Evolutionary conservation across 2,329 filamentous ascomycete species (phyloP).

Genomic region (Graphium sp.): DNA sequence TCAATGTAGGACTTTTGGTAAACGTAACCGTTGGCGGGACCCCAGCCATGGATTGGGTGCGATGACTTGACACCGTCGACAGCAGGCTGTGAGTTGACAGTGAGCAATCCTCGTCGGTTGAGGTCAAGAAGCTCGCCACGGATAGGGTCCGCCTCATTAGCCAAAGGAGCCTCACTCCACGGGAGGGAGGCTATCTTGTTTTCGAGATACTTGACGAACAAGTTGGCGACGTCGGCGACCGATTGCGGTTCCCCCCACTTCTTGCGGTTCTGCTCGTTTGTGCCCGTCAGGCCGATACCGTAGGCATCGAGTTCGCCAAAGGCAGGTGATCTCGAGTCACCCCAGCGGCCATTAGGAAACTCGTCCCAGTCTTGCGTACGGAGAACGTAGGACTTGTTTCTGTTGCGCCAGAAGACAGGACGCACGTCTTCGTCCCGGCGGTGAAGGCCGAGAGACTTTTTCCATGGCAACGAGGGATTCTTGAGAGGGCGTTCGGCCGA

Average conservation of each 20-base stretch:
- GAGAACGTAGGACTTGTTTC: conserved; percentile 87
- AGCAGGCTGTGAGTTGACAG: conserved; percentile 94
- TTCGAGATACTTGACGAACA: conserved; percentile 76
- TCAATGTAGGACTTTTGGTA: conserved; percentile 98
- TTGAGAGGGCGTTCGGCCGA: conserved; percentile 62
- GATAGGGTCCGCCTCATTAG: conserved; percentile 65
- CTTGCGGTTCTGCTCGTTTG: conserved; percentile 89
- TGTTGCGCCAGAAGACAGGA: conserved; percentile 96
- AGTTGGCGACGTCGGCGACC: conserved; percentile 60
- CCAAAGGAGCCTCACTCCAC: conserved; percentile 86
- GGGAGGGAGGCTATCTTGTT: conserved; percentile 69
- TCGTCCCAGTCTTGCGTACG: conserved; percentile 98
- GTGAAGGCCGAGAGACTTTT: conserved; percentile 79
- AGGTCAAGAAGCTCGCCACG: conserved; percentile 61
- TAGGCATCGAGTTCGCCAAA: conserved; percentile 94
- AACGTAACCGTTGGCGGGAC: conserved; percentile 85
- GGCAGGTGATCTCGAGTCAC: conserved; percentile 86
- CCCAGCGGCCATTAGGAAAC: conserved; percentile 97
- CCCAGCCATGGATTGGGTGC: conserved; percentile 83
- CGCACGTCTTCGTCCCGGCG: conserved; percentile 88
- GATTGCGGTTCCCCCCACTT: conserved; percentile 80
- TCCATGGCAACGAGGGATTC: conserved; percentile 77
- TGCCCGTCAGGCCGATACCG: conserved; percentile 82
- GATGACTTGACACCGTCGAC: conserved; percentile 82
- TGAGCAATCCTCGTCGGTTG: conserved; percentile 75